A percentile compares a stretch with the other conserved stretches of the same genome.
phyloP scores from a whole-genome alignment of 345 rosid species.

The Acer negundo region DNA sequence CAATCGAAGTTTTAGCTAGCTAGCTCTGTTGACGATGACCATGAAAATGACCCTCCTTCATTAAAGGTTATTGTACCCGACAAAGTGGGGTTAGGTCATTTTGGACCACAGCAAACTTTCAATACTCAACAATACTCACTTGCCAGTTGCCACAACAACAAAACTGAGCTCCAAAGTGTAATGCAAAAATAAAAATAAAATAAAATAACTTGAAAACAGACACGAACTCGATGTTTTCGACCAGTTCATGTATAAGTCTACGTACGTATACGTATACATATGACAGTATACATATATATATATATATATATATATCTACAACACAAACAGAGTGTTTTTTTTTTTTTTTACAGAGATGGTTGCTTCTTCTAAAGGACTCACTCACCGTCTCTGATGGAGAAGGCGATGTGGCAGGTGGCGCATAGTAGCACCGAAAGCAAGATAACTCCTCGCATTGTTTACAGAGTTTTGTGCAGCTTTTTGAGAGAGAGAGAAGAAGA shows the following conservation, averaged over 20 bases:
- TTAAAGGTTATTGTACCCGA: background rate
- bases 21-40: no score
- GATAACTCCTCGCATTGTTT: conserved; percentile 37
- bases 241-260: background rate
- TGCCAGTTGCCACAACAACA: background rate
- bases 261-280: background rate
- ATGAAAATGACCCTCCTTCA: no score
- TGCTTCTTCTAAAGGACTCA: conserved; percentile 16
- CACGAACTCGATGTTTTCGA: background rate
- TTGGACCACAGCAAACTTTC: conserved; percentile 1
- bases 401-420: conserved; percentile 38
- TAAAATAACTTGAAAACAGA: background rate
- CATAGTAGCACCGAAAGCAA: conserved; percentile 47
- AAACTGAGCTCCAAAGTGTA: background rate
- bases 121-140: background rate
- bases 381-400: conserved; percentile 57
- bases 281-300: background rate
- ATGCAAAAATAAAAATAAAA: background rate
- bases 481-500: background rate
- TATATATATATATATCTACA: no score
- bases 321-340: background rate
- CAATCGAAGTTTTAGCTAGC: no score
- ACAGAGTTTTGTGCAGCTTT: background rate
- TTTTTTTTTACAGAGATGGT: background rate
- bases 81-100: background rate